Conservation (phyloP, 371 early-diverging fungal genomes). For the Umbelopsis sp. region DNA sequence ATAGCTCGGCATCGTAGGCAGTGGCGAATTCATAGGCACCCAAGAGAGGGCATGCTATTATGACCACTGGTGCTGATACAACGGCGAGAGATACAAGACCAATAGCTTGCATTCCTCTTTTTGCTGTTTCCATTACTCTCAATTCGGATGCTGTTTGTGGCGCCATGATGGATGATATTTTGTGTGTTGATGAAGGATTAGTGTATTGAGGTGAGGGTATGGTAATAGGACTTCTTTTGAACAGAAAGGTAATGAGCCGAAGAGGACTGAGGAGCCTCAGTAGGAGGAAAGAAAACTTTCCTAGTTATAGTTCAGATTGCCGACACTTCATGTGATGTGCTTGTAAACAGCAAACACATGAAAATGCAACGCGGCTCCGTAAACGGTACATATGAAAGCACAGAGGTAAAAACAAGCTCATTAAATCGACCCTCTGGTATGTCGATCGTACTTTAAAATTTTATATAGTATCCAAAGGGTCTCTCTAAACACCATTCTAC, state of each 20-base stretch:
- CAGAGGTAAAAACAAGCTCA: background rate
- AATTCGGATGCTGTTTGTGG: slow-evolving; percentile 32
- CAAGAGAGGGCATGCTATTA: slow-evolving; percentile 35
- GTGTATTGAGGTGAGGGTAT: background rate
- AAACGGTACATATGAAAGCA: background rate
- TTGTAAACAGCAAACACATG: slow-evolving; percentile 15
- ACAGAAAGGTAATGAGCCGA: background rate
- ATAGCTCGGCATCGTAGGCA: slow-evolving; percentile 26
- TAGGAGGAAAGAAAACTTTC: background rate
- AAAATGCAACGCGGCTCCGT: background rate
- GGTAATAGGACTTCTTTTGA: no score
- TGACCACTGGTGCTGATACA: slow-evolving; percentile 29
- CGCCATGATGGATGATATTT: background rate
- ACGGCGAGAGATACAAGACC: slow-evolving; percentile 22
- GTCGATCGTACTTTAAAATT: no score
- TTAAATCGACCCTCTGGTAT: background rate
- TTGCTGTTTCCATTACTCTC: slow-evolving; percentile 28
- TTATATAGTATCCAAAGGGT: no score
- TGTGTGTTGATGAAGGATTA: background rate
- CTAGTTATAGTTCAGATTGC: background rate
- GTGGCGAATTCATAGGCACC: slow-evolving; percentile 39
- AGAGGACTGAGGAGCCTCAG: background rate
- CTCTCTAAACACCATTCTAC: no score
- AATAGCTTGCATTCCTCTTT: slow-evolving; percentile 28
- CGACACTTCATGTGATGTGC: slow-evolving; percentile 10